phyloP scores from a whole-genome alignment of 495 filamentous ascomycete genomes.

The Penicillium mononematosum region DNA sequence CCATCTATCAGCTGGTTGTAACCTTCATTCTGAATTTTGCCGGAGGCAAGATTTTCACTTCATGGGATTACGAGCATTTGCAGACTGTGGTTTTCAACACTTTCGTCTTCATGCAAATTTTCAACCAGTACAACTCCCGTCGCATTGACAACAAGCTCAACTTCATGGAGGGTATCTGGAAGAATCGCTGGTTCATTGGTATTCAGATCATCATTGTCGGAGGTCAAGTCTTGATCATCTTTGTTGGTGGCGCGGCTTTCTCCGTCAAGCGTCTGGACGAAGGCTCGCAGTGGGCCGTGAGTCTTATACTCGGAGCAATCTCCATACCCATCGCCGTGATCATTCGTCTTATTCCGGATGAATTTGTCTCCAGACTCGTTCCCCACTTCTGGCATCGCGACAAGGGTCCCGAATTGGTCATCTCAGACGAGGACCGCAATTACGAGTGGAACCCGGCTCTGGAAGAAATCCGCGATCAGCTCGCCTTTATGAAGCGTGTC shows the following conservation, averaged over 20 bases:
- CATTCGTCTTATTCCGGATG: conserved; percentile 74
- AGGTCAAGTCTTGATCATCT: conserved; percentile 76
- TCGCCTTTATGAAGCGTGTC: conserved; percentile 70
- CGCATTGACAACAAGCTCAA: conserved; percentile 89
- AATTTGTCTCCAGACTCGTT: conserved; percentile 53
- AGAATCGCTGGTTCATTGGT: conserved; percentile 77
- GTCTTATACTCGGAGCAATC: conserved; percentile 66
- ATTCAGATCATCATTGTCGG: conserved; percentile 83
- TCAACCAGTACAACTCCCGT: conserved; percentile 77
- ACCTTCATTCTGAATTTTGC: conserved; percentile 76
- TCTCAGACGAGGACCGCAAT: conserved; percentile 74
- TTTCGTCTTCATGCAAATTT: conserved; percentile 94
- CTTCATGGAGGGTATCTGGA: conserved; percentile 78
- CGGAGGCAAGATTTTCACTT: conserved; percentile 57
- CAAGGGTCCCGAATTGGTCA: conserved; percentile 49
- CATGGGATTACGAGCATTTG: conserved; percentile 49
- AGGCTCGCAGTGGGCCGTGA: conserved; percentile 71
- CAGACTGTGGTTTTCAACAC: conserved; percentile 83
- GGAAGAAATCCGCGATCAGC: conserved; percentile 73
- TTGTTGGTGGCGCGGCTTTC: conserved; percentile 72
- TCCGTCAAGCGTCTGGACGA: conserved; percentile 55
- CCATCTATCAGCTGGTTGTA: conserved; percentile 79
- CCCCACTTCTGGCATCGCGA: conserved; percentile 51
- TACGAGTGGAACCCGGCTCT: conserved; percentile 63
- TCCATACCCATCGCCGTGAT: conserved; percentile 71